A percentile compares a stretch with the other conserved stretches of the same genome.
These are phyloP conservation scores for Paracoccidioides lutzii DNA, from an alignment of 2,329 filamentous ascomycete genomes.

Conservation along the genomic window DNA sequence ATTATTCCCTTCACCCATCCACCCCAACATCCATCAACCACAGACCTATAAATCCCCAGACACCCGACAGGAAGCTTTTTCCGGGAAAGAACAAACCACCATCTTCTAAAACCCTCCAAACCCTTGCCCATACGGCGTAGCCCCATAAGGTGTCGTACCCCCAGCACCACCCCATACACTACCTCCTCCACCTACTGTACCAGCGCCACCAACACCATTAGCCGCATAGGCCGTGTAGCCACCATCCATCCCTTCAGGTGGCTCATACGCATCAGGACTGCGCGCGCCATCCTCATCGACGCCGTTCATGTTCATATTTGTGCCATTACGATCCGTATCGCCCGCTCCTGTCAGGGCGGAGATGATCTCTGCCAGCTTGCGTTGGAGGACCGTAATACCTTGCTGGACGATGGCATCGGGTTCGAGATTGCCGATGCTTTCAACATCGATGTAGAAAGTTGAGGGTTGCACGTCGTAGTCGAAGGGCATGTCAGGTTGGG, in stretches of 20 bases:
- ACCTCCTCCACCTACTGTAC: conserved; percentile 24
- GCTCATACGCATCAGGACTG: conserved; percentile 38
- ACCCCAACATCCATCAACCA: no score
- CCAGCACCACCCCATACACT: conserved; percentile 53
- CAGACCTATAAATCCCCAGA: no score
- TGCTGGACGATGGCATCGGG: conserved; percentile 81
- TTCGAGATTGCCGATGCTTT: conserved; percentile 74
- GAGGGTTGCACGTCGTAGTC: conserved; percentile 77
- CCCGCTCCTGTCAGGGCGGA: conserved; percentile 44
- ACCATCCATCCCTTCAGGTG: conserved; percentile 32
- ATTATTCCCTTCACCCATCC: no score
- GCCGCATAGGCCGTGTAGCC: conserved; percentile 28
- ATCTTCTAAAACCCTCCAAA: conserved; percentile 12
- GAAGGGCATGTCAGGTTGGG: conserved; percentile 72
- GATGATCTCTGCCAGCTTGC: conserved; percentile 75
- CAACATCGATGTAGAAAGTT: conserved; percentile 87
- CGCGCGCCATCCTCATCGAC: conserved; percentile 33
- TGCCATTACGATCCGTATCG: conserved; percentile 42
- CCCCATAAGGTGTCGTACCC: conserved; percentile 45
- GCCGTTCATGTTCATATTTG: conserved; percentile 31
- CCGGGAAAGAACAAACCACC: no score
- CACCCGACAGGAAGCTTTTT: no score
- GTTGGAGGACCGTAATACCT: conserved; percentile 77
- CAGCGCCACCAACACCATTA: conserved; percentile 8
- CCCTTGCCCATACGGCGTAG: conserved; percentile 47